Percentiles rank a stretch among this genome's conserved stretches.
phyloP scores from a whole-genome alignment of 2,329 filamentous ascomycete genomes.

The Microdochium nivale region DNA sequence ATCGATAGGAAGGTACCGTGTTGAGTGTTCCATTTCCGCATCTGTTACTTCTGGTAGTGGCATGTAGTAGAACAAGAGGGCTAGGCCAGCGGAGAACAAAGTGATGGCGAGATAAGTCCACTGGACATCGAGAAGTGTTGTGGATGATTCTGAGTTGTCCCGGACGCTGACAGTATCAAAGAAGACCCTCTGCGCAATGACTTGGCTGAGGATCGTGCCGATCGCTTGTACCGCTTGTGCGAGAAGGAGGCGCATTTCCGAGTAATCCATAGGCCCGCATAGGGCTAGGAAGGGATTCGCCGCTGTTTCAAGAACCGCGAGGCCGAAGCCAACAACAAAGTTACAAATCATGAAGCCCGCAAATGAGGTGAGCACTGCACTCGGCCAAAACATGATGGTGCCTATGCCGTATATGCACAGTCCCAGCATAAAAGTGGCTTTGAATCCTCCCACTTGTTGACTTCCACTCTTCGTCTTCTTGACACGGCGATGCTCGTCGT shows the following conservation, averaged over 20 bases:
- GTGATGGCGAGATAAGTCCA: slow-evolving; percentile 83
- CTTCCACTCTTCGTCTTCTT: slow-evolving; percentile 23
- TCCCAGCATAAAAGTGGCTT: slow-evolving; percentile 71
- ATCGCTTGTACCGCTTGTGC: slow-evolving; percentile 72
- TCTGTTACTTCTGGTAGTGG: slow-evolving; percentile 54
- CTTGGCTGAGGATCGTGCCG: slow-evolving; percentile 61
- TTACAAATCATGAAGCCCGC: slow-evolving; percentile 67
- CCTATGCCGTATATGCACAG: slow-evolving; percentile 66
- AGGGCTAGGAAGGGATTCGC: slow-evolving; percentile 68
- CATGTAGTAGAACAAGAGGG: slow-evolving; percentile 61
- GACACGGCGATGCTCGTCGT: slow-evolving; percentile 51
- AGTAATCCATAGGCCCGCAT: slow-evolving; percentile 65
- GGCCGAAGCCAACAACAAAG: slow-evolving; percentile 68
- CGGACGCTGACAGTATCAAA: slow-evolving; percentile 49
- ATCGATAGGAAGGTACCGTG: slow-evolving; percentile 39
- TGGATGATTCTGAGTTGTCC: slow-evolving; percentile 17
- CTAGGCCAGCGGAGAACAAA: slow-evolving; percentile 62
- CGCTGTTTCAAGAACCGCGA: slow-evolving; percentile 70
- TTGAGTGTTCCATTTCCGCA: slow-evolving; percentile 40
- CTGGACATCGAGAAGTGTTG: slow-evolving; percentile 64
- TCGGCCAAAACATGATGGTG: slow-evolving; percentile 83
- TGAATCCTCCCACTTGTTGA: slow-evolving; percentile 56
- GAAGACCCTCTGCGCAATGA: slow-evolving; percentile 67
- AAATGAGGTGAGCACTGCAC: slow-evolving; percentile 64
- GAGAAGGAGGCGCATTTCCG: slow-evolving; percentile 66